Evolutionary conservation across 192 early-diverging fungal species (phyloP).

Genomic region (Backusella westeae): DNA sequence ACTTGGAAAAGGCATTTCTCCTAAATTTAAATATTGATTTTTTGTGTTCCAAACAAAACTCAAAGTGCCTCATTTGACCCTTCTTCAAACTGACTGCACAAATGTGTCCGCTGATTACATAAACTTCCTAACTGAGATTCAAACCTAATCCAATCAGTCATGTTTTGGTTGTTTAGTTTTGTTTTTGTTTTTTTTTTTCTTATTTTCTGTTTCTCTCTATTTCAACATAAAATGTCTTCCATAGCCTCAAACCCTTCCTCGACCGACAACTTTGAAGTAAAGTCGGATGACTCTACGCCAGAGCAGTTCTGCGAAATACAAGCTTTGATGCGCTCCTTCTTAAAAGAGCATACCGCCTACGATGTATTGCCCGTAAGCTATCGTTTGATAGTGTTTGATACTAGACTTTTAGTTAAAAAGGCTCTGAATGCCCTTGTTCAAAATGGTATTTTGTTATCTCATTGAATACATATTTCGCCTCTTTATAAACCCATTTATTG

Average conservation of each 20-base stretch:
- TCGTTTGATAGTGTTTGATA: constrained; percentile 90
- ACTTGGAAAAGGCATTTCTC: too few relatives aligned
- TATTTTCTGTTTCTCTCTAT: background rate
- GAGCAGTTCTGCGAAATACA: constrained; percentile 19
- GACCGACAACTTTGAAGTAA: background rate
- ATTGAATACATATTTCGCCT: background rate
- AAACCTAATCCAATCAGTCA: background rate
- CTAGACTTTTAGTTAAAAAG: constrained; percentile 85
- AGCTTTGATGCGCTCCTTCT: constrained; percentile 41
- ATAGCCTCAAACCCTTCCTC: constrained; percentile 4
- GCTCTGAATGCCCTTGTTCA: constrained; percentile 91
- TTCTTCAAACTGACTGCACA: too few relatives aligned
- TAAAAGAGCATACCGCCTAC: constrained; percentile 86
- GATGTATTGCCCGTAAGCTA: constrained; percentile 90
- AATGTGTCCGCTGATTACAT: too few relatives aligned
- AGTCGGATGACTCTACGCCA: background rate
- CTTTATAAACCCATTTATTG: background rate
- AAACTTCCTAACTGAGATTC: background rate
- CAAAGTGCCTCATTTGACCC: too few relatives aligned
- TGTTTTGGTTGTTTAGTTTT: background rate
- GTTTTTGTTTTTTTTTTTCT: background rate
- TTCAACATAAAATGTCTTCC: background rate
- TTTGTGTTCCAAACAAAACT: too few relatives aligned
- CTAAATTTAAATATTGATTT: too few relatives aligned
- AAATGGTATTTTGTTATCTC: constrained; percentile 64